Conservation (phyloP, 352 stramenopile species). For the Phytopythium delawarense region DNA sequence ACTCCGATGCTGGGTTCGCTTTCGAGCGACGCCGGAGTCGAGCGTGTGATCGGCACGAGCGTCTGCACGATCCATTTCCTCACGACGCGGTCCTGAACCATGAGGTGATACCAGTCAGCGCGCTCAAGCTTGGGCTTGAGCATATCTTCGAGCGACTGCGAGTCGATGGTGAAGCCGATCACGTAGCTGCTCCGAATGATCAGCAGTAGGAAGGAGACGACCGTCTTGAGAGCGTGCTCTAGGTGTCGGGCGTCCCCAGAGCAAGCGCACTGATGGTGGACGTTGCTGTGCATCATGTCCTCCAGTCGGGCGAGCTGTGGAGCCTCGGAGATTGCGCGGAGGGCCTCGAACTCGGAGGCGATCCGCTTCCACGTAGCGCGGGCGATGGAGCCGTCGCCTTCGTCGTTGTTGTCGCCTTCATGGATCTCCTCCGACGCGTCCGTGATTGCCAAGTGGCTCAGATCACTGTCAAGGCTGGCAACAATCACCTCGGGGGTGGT, state of each 20-base stretch:
- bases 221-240: conserved; percentile 24
- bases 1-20: neutral
- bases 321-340: conserved; percentile 24
- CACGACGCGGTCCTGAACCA: conserved; percentile 28
- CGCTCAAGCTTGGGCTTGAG: conserved; percentile 8
- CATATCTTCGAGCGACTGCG: neutral
- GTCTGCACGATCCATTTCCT: conserved; percentile 31
- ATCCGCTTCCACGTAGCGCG: conserved; percentile 19
- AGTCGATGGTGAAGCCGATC: neutral
- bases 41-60: conserved; percentile 18
- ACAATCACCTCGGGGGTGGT: neutral
- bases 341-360: conserved; percentile 13
- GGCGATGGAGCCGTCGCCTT: conserved; percentile 6
- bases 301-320: conserved; percentile 36
- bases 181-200: neutral
- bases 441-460: neutral
- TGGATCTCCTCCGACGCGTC: neutral
- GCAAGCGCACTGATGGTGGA: conserved; percentile 49
- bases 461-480: neutral
- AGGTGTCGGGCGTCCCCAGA: conserved; percentile 23
- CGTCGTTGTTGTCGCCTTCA: conserved; percentile 28
- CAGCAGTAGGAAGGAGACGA: neutral
- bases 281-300: conserved; percentile 45
- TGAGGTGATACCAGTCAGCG: neutral
- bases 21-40: conserved; percentile 2